These are phyloP conservation scores for Microglena sp. DNA, from an alignment of 139 green algal genomes.

Conservation along the genomic window DNA sequence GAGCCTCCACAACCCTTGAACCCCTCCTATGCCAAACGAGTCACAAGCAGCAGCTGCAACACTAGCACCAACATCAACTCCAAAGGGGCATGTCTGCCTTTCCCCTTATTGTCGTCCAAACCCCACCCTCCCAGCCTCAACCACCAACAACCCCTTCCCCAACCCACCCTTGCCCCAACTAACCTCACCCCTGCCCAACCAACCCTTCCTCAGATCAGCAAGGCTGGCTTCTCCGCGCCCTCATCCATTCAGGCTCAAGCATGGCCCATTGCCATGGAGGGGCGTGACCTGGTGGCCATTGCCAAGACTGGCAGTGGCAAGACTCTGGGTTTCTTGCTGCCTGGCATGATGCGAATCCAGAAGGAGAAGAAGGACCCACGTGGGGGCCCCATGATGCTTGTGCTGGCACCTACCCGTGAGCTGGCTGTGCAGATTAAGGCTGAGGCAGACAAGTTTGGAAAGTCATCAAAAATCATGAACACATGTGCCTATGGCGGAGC, in stretches of 20 bases:
- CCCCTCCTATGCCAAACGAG: no score
- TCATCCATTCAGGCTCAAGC: slow-evolving; percentile 71
- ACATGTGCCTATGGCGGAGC: slow-evolving; percentile 67
- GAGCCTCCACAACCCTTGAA: no score
- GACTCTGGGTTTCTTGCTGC: slow-evolving; percentile 59
- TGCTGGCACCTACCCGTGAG: slow-evolving; percentile 71
- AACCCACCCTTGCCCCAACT: no score
- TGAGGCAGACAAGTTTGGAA: slow-evolving; percentile 88
- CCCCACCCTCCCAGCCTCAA: no score
- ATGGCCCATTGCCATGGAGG: slow-evolving; percentile 56
- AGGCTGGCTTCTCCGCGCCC: slow-evolving; percentile 40
- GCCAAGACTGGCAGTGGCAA: slow-evolving; percentile 74
- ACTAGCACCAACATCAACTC: no score
- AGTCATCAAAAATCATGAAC: slow-evolving; percentile 58
- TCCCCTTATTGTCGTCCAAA: no score
- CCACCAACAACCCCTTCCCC: no score
- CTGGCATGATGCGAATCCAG: slow-evolving; percentile 64
- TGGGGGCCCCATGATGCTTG: slow-evolving; percentile 32
- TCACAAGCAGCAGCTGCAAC: no score
- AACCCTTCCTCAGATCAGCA: neutral
- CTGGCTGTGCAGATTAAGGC: slow-evolving; percentile 85
- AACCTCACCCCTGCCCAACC: no score
- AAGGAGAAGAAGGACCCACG: slow-evolving; percentile 33
- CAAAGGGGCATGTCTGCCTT: no score
- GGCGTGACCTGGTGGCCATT: no score